Conservation (phyloP, 495 filamentous ascomycete genomes). For the Choiromyces venosus region DNA sequence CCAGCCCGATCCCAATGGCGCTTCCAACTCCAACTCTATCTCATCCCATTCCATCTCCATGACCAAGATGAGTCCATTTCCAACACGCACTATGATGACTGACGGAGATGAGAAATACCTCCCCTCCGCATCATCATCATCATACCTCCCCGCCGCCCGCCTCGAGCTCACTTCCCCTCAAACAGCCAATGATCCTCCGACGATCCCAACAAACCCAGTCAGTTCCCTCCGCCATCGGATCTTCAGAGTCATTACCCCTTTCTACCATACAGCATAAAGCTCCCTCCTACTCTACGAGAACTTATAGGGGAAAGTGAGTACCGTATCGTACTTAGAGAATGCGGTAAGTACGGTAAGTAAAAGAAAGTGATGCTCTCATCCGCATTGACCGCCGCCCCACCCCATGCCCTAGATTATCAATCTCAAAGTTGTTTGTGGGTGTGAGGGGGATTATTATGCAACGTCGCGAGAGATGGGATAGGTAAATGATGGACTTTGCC, state of each 20-base stretch:
- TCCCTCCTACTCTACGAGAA: no score
- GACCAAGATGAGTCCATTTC: neutral
- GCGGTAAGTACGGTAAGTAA: no score
- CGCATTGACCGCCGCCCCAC: neutral
- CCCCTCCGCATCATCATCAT: neutral
- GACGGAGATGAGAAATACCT: neutral
- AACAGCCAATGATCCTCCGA: neutral
- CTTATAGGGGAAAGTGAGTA: no score
- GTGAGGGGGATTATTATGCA: neutral
- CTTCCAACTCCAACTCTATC: no score
- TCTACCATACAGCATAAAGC: no score
- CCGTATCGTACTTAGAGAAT: no score
- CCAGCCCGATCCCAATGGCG: neutral
- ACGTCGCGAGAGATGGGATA: neutral
- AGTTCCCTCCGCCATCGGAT: neutral
- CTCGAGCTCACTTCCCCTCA: neutral
- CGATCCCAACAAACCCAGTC: neutral
- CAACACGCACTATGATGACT: neutral
- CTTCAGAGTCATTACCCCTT: no score
- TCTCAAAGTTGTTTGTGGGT: neutral
- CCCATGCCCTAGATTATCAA: neutral
- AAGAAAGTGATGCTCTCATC: neutral
- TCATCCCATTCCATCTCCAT: neutral
- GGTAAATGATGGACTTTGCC: neutral
- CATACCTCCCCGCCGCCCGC: neutral